phyloP scores from a whole-genome alignment of 331 rosid species.

The Spiraea crenata region DNA sequence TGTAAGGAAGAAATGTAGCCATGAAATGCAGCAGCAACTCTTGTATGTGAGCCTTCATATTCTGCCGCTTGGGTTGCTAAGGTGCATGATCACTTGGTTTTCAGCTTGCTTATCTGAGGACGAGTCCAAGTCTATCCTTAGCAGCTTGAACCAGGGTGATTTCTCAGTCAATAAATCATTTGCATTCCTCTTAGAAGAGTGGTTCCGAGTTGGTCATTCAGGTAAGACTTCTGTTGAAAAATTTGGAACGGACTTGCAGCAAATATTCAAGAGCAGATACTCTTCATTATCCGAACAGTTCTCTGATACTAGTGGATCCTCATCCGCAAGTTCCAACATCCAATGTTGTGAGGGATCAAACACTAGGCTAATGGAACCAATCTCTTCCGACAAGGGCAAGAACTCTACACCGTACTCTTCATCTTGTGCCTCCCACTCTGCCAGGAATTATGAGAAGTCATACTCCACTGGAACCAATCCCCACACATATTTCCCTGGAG shows the following conservation, averaged over 20 bases:
- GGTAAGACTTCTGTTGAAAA: constrained; percentile 72
- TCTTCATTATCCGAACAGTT: constrained; percentile 42
- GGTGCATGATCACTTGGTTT: constrained; percentile 76
- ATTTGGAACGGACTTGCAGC: constrained; percentile 61
- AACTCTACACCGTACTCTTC: constrained; percentile 38
- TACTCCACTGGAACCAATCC: constrained; percentile 65
- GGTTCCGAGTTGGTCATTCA: constrained; percentile 80
- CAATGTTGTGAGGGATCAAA: constrained; percentile 27
- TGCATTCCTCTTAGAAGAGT: constrained; percentile 63
- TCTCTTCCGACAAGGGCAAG: constrained; percentile 32
- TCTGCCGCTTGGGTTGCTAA: constrained; percentile 92
- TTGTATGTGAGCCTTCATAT: constrained; percentile 65
- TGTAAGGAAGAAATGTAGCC: constrained; percentile 50
- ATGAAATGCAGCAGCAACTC: constrained; percentile 60
- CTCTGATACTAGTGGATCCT: constrained; percentile 46
- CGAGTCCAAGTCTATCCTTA: constrained; percentile 57
- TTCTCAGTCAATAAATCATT: constrained; percentile 45
- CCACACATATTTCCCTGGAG: constrained; percentile 61
- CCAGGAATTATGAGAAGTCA: constrained; percentile 45
- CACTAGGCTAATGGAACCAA: constrained; percentile 7
- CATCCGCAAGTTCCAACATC: constrained; percentile 40
- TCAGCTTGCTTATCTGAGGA: constrained; percentile 69
- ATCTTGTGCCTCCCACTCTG: constrained; percentile 38
- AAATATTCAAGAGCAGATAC: constrained; percentile 59
- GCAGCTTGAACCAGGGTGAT: constrained; percentile 42